These are phyloP conservation scores for Neopestalotiopsis rosae DNA, from an alignment of 2,329 filamentous ascomycete genomes.

Conservation along the genomic window DNA sequence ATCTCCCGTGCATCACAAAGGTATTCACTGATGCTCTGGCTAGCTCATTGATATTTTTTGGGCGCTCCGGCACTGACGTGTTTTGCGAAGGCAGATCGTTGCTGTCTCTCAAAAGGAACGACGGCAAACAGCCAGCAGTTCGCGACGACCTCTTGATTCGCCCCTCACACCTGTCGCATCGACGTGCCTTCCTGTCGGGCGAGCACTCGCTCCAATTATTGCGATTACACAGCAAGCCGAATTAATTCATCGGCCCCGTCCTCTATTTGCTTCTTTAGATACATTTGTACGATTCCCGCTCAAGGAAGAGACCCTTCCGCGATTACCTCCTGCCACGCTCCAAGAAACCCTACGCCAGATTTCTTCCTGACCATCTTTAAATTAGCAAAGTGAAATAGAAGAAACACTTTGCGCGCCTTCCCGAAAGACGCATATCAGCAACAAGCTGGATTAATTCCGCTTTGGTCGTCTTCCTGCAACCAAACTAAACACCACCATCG, in stretches of 20 bases:
- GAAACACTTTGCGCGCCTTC: not conserved
- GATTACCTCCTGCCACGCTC: not conserved
- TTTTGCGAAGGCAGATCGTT: constrained; percentile 5
- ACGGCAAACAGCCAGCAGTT: not conserved
- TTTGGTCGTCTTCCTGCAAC: not conserved
- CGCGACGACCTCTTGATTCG: not conserved
- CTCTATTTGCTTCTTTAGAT: not conserved
- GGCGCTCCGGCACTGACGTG: constrained; percentile 8
- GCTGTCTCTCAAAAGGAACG: not conserved
- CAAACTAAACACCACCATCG: not conserved
- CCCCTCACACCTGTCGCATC: not conserved
- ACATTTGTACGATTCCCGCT: not conserved
- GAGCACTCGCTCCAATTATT: not conserved
- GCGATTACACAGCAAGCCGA: not conserved
- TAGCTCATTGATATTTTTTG: constrained; percentile 3
- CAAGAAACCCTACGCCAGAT: not conserved
- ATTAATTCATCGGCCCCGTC: not conserved
- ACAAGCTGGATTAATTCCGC: not conserved
- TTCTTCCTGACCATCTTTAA: not conserved
- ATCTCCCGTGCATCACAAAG: constrained; percentile 5
- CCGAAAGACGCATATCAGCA: not conserved
- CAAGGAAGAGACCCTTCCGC: not conserved
- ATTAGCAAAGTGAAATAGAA: not conserved
- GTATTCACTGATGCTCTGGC: constrained; percentile 11
- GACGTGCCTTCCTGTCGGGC: not conserved